Evolutionary conservation across 169 alveolate genomes (phyloP), one percentile per base, ranked within the genome.

Genomic region (Eimeria maxima): DNA sequence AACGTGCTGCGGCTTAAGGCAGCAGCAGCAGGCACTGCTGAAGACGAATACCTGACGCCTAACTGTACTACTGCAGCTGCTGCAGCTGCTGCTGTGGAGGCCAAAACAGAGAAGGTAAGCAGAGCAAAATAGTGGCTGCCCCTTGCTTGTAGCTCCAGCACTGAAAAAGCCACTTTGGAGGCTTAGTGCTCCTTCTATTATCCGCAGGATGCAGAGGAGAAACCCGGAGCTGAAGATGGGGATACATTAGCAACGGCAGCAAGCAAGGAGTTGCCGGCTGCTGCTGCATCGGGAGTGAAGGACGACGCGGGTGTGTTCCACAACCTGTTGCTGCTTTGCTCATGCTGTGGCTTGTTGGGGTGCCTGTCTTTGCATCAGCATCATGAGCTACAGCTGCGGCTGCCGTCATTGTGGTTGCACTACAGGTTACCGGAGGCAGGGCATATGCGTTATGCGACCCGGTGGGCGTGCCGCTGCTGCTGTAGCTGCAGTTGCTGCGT

Each of bases 1-100:
- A 91, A 91, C 38, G 42, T 83, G 57, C 81, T 91, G 90, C 73
- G 95, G 65, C 90, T 55, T 22, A 78, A 78, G 65, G 89, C 63
- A 24, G 89, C 89, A 22, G 89, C 89, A 18, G 67, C 89, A 44
- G 47, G 44, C 27, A 14, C 38, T 29, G 29, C 14, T 22, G 69
- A 42, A 60, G 89, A 78, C 18, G 89, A 78, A 5, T 65, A 83
- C 45, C 83, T 76, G 38, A 63, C 89, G 27, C 42, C 90, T 53
- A 29, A 57, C 24, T 63, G 53, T 63, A 55, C 95, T 84, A 22
- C 83, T 57, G 78, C 81, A 7, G 83, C 94, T 63, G 4, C 76
- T 20, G 60, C 60, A 0, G 60, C 60, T 53, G 60, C 60, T 1
- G 60, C 60, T 53, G 60, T 14, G 16, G 60, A 53, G 74, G 53